phyloP scores from a whole-genome alignment of 2,329 filamentous ascomycete species.

The Colletotrichum tamarilloi region DNA sequence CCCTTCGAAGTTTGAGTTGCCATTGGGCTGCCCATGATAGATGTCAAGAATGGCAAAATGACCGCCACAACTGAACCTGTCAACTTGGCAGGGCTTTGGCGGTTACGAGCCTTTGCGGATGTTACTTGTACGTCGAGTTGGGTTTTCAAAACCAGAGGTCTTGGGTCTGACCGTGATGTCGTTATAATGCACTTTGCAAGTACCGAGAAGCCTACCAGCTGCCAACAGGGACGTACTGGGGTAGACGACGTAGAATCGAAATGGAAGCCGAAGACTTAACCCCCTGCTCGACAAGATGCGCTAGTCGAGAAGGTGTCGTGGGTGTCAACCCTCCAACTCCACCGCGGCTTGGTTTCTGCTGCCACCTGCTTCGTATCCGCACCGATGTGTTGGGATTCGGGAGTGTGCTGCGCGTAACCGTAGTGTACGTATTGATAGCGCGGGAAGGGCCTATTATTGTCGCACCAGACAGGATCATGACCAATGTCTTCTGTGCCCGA shows the following conservation, averaged over 20 bases:
- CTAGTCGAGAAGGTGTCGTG: neutral
- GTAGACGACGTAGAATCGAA: constrained; percentile 15
- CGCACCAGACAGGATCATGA: neutral
- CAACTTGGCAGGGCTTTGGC: constrained; percentile 16
- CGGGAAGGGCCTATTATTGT: constrained; percentile 6
- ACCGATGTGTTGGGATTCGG: constrained; percentile 19
- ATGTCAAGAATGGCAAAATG: neutral
- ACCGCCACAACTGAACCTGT: constrained; percentile 9
- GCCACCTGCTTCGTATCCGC: constrained; percentile 26
- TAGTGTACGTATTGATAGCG: constrained; percentile 3
- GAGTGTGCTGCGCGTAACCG: neutral
- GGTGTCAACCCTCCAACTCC: constrained; percentile 7
- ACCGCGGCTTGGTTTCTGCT: constrained; percentile 21
- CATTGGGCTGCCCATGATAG: neutral
- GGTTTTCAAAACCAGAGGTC: too few relatives aligned
- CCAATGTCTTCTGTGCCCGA: neutral
- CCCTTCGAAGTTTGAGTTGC: neutral
- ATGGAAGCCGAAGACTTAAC: constrained; percentile 2
- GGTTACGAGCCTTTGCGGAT: neutral
- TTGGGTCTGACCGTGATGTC: neutral
- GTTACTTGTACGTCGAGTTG: too few relatives aligned
- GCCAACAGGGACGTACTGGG: constrained; percentile 7
- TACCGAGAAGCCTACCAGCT: constrained; percentile 6
- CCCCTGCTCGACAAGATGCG: constrained; percentile 15
- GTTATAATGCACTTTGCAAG: neutral